These are phyloP conservation scores for Gossypium anomalum DNA, from an alignment of 345 rosid species.

Conservation along the genomic window DNA sequence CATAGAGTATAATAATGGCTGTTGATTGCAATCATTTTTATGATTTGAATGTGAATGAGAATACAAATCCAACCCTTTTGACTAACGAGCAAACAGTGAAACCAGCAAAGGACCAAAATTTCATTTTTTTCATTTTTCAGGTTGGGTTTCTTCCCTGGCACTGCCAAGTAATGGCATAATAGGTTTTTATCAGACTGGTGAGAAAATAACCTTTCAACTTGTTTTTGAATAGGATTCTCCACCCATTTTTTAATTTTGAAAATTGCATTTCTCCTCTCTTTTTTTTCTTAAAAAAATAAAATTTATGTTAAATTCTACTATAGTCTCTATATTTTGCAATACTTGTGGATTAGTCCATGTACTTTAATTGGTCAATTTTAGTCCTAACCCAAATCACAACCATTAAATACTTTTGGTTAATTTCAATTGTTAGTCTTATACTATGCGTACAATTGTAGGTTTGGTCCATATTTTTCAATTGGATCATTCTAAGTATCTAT, in stretches of 20 bases:
- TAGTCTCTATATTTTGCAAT: no score
- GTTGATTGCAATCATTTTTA: background rate
- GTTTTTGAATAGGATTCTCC: slow-evolving; percentile 8
- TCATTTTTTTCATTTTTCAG: background rate
- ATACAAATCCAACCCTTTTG: background rate
- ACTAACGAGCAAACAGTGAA: background rate
- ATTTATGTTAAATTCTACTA: no score
- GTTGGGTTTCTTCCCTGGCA: background rate
- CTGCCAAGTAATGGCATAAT: background rate
- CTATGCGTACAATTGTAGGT: no score
- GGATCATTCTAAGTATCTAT: no score
- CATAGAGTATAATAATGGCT: background rate
- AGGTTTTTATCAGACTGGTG: slow-evolving; percentile 7
- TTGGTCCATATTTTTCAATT: no score
- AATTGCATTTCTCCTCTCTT: background rate
- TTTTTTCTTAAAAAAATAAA: background rate
- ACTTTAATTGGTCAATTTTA: no score
- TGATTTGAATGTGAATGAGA: background rate
- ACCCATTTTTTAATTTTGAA: background rate
- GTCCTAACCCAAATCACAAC: no score
- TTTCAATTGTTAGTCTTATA: no score
- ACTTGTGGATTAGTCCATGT: no score
- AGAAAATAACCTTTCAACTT: slow-evolving; percentile 11
- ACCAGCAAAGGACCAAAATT: background rate
- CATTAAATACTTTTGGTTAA: no score